Evolutionary conservation across 495 filamentous ascomycete genomes (phyloP).

Genomic region (Podospora appendiculata): DNA sequence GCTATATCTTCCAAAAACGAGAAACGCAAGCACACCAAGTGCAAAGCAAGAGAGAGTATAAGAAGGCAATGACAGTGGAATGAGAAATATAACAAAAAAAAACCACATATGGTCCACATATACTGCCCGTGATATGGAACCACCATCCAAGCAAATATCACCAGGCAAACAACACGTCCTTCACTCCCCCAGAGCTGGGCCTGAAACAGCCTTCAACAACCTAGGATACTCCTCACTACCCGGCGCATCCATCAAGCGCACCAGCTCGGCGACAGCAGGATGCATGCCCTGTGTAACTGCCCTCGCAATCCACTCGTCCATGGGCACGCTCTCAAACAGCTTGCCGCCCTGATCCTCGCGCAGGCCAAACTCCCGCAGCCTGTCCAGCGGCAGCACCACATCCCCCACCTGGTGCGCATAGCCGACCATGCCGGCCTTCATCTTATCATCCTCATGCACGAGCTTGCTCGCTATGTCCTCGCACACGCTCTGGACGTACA

Average conservation of each 20-base stretch:
- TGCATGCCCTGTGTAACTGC: neutral
- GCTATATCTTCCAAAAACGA: too few species aligned
- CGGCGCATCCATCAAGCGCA: neutral
- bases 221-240: neutral
- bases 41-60: too few species aligned
- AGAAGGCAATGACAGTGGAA: too few species aligned
- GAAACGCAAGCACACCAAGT: too few species aligned
- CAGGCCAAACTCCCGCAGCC: neutral
- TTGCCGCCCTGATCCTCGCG: neutral
- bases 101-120: too few species aligned
- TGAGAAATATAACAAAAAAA: too few species aligned
- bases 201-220: neutral
- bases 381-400: neutral
- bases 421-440: neutral
- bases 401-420: neutral
- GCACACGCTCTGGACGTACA: neutral
- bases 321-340: neutral
- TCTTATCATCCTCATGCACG: neutral
- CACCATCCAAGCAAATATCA: too few species aligned
- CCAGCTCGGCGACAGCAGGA: neutral
- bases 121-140: too few species aligned
- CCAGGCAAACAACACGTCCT: too few species aligned
- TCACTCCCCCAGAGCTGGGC: too few species aligned
- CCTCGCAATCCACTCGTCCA: slow-evolving; percentile 1
- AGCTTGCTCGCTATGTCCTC: neutral